Base-by-base conservation (phyloP, 495 filamentous ascomycete genomes). In the Aspergillus haitiensis region DNA sequence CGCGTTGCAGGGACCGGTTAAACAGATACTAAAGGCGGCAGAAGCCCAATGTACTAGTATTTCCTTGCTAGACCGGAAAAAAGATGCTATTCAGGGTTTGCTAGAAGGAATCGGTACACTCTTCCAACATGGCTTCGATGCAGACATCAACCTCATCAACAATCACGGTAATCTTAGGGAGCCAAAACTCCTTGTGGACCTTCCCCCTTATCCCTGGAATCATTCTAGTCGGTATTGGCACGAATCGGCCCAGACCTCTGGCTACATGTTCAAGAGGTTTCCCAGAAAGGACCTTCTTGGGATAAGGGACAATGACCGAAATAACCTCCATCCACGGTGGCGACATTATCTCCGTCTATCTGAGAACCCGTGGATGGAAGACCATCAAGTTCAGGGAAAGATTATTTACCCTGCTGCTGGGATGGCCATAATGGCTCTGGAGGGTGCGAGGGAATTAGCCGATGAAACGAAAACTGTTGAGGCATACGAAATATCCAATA, bases 1-100 rank as follows among this genome's bases (percentile, higher is more conserved):
- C 39, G 42, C 61, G 0, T 56, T 58, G 5, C 31, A 56, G 7
- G 45, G 59, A 9, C 50, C 61, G 2, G 16, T 62, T 0, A 40
- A 47, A 5, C 58, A 62, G 55, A 67, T 62, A 1, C 37, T 45
- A 60, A 7, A 64, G 76, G 5, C 10, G 9, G 13, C 21, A 27
- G 21, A 27, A 27, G 21, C 37, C 1, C 8, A 10, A 40, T 40
- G 37, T 40, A 40, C 37, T 1, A 9, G 13, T 9, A 10, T 40
- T 40, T 9, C 8, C 21, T 27, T 27, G 3, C 21, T 27, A 27
- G 21, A 40, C 9, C 8, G 37, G 4, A 40, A 4, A 13, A 13
- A 40, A 40, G 37, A 40, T 40, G 37, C 8, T 13, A 9, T 10
- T 9, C 8, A 10, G 37, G 2, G 37, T 40, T 9, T 40, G 9